Conservation (phyloP, 352 stramenopile species). For the Globisporangium splendens region DNA sequence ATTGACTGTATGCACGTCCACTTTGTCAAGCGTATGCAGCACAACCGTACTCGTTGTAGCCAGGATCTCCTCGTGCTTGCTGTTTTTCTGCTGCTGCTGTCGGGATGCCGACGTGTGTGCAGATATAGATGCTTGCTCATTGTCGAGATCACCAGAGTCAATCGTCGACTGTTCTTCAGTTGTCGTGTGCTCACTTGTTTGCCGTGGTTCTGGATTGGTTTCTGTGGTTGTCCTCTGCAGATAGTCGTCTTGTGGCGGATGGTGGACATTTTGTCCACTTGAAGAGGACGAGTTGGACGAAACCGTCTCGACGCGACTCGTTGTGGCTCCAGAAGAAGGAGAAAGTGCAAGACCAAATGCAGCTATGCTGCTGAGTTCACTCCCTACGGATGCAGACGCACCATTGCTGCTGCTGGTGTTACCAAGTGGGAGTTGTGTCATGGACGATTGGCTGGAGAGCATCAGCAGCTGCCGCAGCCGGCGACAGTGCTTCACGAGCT, state of each 20-base stretch:
- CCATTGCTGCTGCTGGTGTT: not conserved
- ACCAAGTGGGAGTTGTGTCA: conserved; percentile 5
- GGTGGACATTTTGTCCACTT: no score
- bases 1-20: not conserved
- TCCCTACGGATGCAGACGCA: not conserved
- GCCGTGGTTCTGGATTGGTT: no score
- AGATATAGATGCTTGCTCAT: not conserved
- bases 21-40: not conserved
- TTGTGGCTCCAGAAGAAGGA: not conserved
- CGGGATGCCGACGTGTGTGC: conserved; percentile 18
- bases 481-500: conserved; percentile 59
- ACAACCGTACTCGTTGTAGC: not conserved
- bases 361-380: not conserved
- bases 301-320: not conserved
- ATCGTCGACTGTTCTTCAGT: conserved; percentile 9
- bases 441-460: conserved; percentile 15
- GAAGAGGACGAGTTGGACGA: no score
- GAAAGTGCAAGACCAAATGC: conserved; percentile 5
- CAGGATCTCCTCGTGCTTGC: conserved; percentile 4
- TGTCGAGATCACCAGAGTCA: not conserved
- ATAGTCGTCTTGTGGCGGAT: no score
- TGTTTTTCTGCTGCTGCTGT: conserved; percentile 24
- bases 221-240: no score
- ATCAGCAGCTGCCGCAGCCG: conserved; percentile 29
- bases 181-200: conserved; percentile 7